These are phyloP conservation scores for Aechmea fasciata DNA, from an alignment of 176 grass and related monocot genomes.

Conservation along the genomic window DNA sequence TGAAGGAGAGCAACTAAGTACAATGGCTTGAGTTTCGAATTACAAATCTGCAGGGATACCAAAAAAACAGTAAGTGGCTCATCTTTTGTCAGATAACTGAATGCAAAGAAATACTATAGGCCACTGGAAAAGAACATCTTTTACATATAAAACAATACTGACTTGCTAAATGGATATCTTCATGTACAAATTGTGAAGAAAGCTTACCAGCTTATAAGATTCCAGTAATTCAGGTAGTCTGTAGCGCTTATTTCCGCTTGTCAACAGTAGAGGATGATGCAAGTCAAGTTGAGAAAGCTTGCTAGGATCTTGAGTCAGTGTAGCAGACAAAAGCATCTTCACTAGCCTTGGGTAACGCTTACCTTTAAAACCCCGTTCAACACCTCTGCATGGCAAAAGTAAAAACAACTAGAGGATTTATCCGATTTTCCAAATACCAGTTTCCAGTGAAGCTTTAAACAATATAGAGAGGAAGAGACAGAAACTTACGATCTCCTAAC, in stretches of 20 bases:
- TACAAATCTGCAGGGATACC: constrained; percentile 52
- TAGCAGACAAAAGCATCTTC: constrained; percentile 85
- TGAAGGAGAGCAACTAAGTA: constrained; percentile 73
- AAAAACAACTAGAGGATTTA: constrained; percentile 14
- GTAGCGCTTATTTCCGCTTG: constrained; percentile 83
- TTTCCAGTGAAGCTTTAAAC: not conserved
- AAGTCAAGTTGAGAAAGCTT: constrained; percentile 91
- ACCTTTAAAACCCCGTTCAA: constrained; percentile 74
- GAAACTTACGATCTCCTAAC: constrained; percentile 67
- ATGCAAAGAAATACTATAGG: not conserved
- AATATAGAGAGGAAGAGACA: constrained; percentile 1
- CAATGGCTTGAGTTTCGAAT: constrained; percentile 78
- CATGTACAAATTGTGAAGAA: not conserved
- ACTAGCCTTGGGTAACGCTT: constrained; percentile 72
- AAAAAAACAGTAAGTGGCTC: constrained; percentile 8
- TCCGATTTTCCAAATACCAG: not conserved
- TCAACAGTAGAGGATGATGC: constrained; percentile 81
- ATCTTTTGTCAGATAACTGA: not conserved
- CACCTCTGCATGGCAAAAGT: constrained; percentile 41
- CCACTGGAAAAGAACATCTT: no score
- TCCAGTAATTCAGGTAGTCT: constrained; percentile 60
- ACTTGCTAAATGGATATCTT: not conserved
- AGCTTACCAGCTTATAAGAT: constrained; percentile 66
- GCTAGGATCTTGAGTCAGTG: constrained; percentile 96
- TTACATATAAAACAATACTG: no score